A percentile compares a stretch with the other conserved stretches of the same genome.
Conservation (phyloP, 2,329 filamentous ascomycete genomes). For the Aspergillus neoniger region DNA sequence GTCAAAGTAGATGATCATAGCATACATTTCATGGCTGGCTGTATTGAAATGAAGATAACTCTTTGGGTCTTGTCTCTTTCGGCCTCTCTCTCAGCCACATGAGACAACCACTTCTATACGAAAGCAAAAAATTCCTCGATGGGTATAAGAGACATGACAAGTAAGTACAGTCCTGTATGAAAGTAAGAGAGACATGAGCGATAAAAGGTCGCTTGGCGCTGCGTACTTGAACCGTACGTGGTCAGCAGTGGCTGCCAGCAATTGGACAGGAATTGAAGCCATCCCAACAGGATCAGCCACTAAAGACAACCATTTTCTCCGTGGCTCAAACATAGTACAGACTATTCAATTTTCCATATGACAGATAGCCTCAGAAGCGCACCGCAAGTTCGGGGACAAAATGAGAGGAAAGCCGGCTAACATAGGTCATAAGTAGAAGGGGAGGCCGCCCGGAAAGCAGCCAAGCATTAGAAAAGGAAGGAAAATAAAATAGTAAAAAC, state of each 20-base stretch:
- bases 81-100: neutral
- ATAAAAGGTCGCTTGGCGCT: neutral
- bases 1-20: neutral
- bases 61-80: neutral
- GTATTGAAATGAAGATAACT: neutral
- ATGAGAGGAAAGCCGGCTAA: neutral
- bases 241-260: neutral
- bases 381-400: neutral
- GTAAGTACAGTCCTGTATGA: neutral
- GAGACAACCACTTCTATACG: neutral
- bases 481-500: neutral
- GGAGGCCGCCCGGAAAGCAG: slow-evolving; percentile 11
- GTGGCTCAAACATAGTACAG: neutral
- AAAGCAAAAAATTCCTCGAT: neutral
- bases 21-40: neutral
- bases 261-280: neutral
- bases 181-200: neutral
- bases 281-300: neutral
- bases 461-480: slow-evolving; percentile 23
- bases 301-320: neutral
- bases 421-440: slow-evolving; percentile 9
- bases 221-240: neutral
- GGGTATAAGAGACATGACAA: neutral
- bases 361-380: neutral
- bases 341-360: neutral